Percentiles rank a stretch among this genome's conserved stretches.
phyloP scores from a whole-genome alignment of 164 flowering plant genomes.

The Kingdonia uniflora region DNA sequence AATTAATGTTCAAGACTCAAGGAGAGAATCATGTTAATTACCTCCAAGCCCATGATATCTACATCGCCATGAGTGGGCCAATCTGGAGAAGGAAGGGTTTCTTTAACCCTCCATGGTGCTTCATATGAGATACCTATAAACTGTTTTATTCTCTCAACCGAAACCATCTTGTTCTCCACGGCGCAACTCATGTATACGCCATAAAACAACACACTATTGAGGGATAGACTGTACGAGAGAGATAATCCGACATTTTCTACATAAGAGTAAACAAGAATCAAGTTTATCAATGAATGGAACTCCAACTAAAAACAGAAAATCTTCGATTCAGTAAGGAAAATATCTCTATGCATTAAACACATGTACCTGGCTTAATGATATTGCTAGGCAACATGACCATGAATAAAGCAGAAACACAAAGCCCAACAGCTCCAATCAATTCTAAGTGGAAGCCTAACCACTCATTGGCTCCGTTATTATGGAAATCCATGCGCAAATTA shows the following conservation, averaged over 20 bases:
- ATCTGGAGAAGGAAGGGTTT: constrained; percentile 41
- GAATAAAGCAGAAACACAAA: constrained; percentile 66
- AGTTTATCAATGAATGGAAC: no score
- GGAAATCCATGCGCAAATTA: constrained; percentile 86
- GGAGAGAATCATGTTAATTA: constrained; percentile 7
- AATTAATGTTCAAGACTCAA: no score
- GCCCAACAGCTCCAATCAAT: constrained; percentile 55
- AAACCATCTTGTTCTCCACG: constrained; percentile 80
- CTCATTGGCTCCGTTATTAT: constrained; percentile 79
- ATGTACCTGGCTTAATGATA: constrained; percentile 63
- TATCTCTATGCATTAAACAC: no score
- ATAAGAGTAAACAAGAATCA: not conserved
- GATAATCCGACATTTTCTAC: constrained; percentile 71
- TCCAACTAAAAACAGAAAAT: not conserved
- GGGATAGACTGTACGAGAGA: constrained; percentile 80
- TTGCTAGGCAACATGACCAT: constrained; percentile 70
- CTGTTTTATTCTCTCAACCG: constrained; percentile 83
- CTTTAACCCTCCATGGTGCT: constrained; percentile 58
- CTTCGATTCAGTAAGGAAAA: not conserved
- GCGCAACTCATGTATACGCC: constrained; percentile 65
- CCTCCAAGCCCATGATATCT: constrained; percentile 66
- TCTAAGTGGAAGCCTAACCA: constrained; percentile 90
- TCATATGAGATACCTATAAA: constrained; percentile 63
- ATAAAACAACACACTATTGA: constrained; percentile 54
- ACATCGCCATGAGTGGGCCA: constrained; percentile 73